These are phyloP conservation scores for Coelastrella sp. DNA, from an alignment of 139 green algal genomes.

Conservation along the genomic window DNA sequence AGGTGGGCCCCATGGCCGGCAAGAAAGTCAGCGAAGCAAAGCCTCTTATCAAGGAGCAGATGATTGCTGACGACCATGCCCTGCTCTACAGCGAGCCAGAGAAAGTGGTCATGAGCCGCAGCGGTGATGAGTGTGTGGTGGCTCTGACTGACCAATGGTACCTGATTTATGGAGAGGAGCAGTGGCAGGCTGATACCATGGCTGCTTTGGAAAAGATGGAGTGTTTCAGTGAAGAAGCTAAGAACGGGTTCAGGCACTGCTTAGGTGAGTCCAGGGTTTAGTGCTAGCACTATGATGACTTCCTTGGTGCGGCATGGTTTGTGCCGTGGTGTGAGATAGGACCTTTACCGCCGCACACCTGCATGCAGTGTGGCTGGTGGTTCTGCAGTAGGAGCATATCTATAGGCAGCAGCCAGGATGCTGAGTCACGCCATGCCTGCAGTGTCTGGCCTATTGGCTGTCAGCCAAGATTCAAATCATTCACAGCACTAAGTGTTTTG, in stretches of 20 bases:
- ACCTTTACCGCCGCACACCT: no score
- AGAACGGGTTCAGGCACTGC: slow-evolving; percentile 77
- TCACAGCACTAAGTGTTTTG: neutral
- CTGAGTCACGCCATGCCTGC: no score
- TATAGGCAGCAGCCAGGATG: no score
- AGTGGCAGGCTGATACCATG: slow-evolving; percentile 78
- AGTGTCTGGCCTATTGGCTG: no score
- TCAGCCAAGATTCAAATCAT: no score
- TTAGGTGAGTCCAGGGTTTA: neutral
- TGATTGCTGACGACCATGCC: slow-evolving; percentile 83
- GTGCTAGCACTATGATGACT: neutral
- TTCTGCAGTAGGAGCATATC: no score
- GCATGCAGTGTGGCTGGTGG: no score
- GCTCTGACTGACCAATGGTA: slow-evolving; percentile 99
- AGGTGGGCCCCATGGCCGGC: slow-evolving; percentile 87
- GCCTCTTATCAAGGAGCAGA: slow-evolving; percentile 86
- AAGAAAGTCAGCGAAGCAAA: slow-evolving; percentile 94
- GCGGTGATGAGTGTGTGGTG: slow-evolving; percentile 97
- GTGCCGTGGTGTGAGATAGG: no score
- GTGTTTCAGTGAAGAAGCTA: slow-evolving; percentile 74
- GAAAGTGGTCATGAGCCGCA: slow-evolving; percentile 86
- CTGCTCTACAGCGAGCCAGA: slow-evolving; percentile 88
- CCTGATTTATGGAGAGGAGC: slow-evolving; percentile 90
- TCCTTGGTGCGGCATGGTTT: no score
- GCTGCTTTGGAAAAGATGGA: slow-evolving; percentile 83